A percentile compares a stretch with the other conserved stretches of the same genome.
These are phyloP conservation scores for Corniculantispora saksenae DNA, from an alignment of 2,329 filamentous ascomycete genomes.

Conservation along the genomic window DNA sequence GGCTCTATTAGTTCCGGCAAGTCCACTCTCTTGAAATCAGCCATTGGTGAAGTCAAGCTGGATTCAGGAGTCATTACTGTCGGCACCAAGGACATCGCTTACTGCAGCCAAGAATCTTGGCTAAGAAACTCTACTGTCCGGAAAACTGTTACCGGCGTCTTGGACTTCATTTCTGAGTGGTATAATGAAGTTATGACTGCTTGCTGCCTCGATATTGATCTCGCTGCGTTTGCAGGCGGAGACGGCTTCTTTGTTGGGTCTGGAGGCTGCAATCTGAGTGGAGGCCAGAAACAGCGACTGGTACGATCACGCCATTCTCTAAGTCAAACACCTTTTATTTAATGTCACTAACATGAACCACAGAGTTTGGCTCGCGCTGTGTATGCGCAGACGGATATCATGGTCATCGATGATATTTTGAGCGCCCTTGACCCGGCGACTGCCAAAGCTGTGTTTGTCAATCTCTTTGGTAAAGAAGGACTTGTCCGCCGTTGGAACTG, in stretches of 20 bases:
- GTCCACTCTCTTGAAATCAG: background rate
- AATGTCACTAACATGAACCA: background rate
- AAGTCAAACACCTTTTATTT: background rate
- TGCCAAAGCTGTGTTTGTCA: background rate
- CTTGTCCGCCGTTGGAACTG: background rate
- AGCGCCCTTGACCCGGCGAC: background rate
- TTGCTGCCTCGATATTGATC: conserved; percentile 3
- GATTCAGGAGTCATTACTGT: background rate
- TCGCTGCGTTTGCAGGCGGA: background rate
- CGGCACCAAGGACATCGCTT: background rate
- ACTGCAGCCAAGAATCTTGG: conserved; percentile 7
- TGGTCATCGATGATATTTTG: background rate
- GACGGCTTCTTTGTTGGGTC: background rate
- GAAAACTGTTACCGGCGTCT: background rate
- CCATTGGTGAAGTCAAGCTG: background rate
- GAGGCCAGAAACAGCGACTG: conserved; percentile 16
- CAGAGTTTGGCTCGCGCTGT: background rate
- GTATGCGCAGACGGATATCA: too few relatives aligned
- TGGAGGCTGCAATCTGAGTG: conserved; percentile 13
- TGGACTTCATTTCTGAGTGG: background rate
- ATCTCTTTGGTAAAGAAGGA: background rate
- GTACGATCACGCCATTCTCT: background rate
- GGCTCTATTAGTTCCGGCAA: conserved; percentile 9
- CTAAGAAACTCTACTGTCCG: background rate
- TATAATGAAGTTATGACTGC: background rate